Evolutionary conservation across 495 filamentous ascomycete genomes (phyloP), one percentile per base, ranked within the genome.

Genomic region (Pseudomonodictys pantanalensis): DNA sequence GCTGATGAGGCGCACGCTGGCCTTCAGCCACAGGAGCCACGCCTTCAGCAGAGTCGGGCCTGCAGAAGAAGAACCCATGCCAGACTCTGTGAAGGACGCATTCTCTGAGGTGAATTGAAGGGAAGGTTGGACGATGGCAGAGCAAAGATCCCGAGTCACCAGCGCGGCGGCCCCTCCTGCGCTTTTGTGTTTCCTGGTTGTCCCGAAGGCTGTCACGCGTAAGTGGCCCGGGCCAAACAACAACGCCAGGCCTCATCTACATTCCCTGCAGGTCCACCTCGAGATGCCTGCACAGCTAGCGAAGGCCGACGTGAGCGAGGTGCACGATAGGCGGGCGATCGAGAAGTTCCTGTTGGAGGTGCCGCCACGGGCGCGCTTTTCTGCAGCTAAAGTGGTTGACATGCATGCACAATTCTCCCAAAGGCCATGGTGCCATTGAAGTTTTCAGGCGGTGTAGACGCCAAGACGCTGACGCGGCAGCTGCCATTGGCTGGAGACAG

Each of bases 41-140:
- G 49, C 44, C 59, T 62, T 67, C 59, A 63, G 41, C 46, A 58
- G 49, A 28, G 48, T 24, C 3, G 64, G 38, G 44, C 54, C 30
- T 41, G 52, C 51, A 33, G 29, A 45, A 53, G 58, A 55, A 59
- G 50, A 56, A 67, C 59, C 64, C 64, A 67, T 67, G 17, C 52
- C 62, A 63, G 47, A 58, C 17, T 30, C 50, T 25, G 45, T 52
- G 54, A 58, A 45, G 55, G 32, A 30, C 18, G 52, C 64, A 67
- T 67, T 56, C 49, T 59, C 58, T 28, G 55, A 23, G 48, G 48
- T 44, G 32, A 23, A 15, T 29, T 39, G 45, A 25, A 39, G 51
- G 17, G 30, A 45, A 26, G 23, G 18, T 24, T 18, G 25, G 17
- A 52, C 6, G 49, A 33, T 6, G 32, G 25, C n/a, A 43, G 49